Base-by-base conservation (phyloP, 1,284 basidiomycete species). In the Erythrobasidium hasegawianum region DNA sequence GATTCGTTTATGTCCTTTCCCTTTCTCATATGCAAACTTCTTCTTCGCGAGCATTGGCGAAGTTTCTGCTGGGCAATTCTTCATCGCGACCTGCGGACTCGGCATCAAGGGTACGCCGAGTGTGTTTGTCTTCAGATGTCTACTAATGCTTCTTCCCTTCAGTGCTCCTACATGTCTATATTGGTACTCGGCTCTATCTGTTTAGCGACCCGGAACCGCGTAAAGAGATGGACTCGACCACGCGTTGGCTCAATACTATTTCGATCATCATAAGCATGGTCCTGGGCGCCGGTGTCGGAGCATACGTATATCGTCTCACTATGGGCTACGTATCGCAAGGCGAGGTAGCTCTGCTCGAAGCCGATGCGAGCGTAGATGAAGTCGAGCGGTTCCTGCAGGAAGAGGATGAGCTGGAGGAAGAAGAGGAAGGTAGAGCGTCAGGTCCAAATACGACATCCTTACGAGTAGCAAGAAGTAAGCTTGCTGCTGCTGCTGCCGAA, bases 1-100 rank as follows among this genome's bases (percentile, higher is more conserved):
- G 52, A 86, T 90, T 70, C 84, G 89, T n/a, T 76, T 88, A 20
- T 89, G 87, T 5, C 86, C 89, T 1, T 84, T 91, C 74, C 88
- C 89, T 0, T 75, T 69, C 58, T 68, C 18, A 87, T 90, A 89
- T 73, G 84, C 86, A 14, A 90, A 89, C 71, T 80, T 85, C 0
- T 79, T 90, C 13, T 89, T 90, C 73, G 85, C 88, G 20, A 87
- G 86, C 20, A 87, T 91, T 65, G 81, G 85, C 72, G 79, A 86
- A 4, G 88, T 91, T 9, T 79, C 83, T 1, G 74, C 90, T 1
- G 84, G 83, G 80, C 87, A 90, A 77, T 90, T 91, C 75, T 78
- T 85, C 50, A 73, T 85, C 14, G 89, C 89, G 1, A 90, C 75
- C 0, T 64, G 76, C 68, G 72, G 27, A 40, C 69, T 64, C 29